Base-by-base conservation (phyloP, 495 filamentous ascomycete species). In the Sporormia fimetaria region DNA sequence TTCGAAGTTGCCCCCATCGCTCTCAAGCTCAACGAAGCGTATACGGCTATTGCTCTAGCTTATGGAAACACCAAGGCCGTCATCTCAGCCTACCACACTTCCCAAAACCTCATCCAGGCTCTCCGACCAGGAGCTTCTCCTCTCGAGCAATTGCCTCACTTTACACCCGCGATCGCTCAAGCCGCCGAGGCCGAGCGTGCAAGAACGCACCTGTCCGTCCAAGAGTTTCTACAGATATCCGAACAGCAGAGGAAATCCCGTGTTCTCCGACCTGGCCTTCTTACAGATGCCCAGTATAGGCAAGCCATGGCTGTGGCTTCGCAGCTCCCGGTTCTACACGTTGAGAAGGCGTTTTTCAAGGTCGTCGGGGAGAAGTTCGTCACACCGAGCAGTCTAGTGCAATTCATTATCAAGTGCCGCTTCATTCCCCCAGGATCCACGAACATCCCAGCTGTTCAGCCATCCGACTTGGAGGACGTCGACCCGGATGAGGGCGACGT, bases 301-400 rank as follows among this genome's bases (percentile, higher is more conserved):
- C 71, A 75, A 17, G 84, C 81, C 21, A 64, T 93, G 36, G 56
- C 62, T 29, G 77, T 94, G 28, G 87, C 85, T 17, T 73, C 74
- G 50, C 83, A 93, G 59, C 65, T 98, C 9, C 90, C 90, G 0
- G 68, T 72, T 30, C 66, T 96, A 32, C 70, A 81, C 41, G 73
- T 96, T n/a, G 85, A 86, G 58, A 88, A 86, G 65, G 83, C 85
- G 2, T 98, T 92, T 65, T 98, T 98, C 75, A 98, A 98, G 68
- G 90, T 98, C 35, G 79, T 83, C 50, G 90, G 90, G 43, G 90
- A 98, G 64, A 82, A 78, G 43, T 83, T 76, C 58, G 80, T 96
- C 57, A 92, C 85, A 10, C 87, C 90, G n/a, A 81, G 80, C 51
- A 90, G 83, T 50, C 71, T 98, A 31, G 86, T 96, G 31, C 85